A percentile compares a stretch with the other conserved stretches of the same genome.
phyloP scores from a whole-genome alignment of 2,329 filamentous ascomycete species.

The Ophiostoma himal-ulmi region DNA sequence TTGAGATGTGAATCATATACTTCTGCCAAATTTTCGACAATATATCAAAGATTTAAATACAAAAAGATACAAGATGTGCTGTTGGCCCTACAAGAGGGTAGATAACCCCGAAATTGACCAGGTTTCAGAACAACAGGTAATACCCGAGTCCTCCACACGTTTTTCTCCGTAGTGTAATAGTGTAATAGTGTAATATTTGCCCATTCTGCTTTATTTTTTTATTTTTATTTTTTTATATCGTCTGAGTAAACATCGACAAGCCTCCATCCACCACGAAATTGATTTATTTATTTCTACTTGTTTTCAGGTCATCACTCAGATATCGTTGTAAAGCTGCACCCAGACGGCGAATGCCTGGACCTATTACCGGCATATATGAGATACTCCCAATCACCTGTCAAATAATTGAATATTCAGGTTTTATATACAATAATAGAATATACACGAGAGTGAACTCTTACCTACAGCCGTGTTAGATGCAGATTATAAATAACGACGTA shows the following conservation, averaged over 20 bases:
- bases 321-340: not conserved
- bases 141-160: slow-evolving; percentile 7
- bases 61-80: not conserved
- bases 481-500: not conserved
- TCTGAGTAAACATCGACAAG: not conserved
- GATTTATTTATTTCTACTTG: not conserved
- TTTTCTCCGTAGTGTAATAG: slow-evolving; percentile 1
- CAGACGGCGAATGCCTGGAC: not conserved
- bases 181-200: not conserved
- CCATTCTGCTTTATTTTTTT: not conserved
- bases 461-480: not conserved
- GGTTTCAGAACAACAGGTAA: slow-evolving; percentile 10
- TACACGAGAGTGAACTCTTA: not conserved
- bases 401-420: not conserved
- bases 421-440: not conserved
- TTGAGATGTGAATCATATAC: too few relatives aligned
- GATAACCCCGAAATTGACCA: slow-evolving; percentile 11
- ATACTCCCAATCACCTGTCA: not conserved
- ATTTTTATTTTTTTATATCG: not conserved
- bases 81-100: not conserved
- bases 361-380: not conserved
- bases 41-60: too few relatives aligned
- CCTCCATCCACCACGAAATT: not conserved
- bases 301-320: not conserved
- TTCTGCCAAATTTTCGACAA: too few relatives aligned